Base-by-base conservation (phyloP, 495 filamentous ascomycete genomes). In the Penicillium arizonense region DNA sequence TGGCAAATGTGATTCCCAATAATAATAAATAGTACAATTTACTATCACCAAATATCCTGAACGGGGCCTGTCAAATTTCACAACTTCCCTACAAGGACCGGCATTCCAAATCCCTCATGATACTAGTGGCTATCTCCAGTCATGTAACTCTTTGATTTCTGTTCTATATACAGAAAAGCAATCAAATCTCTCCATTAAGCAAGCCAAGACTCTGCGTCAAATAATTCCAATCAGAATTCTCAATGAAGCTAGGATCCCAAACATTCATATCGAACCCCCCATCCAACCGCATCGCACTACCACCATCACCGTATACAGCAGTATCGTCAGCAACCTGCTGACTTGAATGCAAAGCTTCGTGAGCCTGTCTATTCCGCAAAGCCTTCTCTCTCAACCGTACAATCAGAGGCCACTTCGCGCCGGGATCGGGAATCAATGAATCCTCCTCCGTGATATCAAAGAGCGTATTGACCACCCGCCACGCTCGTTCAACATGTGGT, bases 371-470 rank as follows among this genome's bases (percentile, higher is more conserved):
- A 18, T 58, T 55, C n/a, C 41, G 21, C 34, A 52, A 30, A 21
- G 68, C 68, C 51, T 68, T 71, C 1, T 59, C 55, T 14, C 66
- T 47, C 16, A 71, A 23, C 46, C 58, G 57, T 3, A 30, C 39
- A 7, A 67, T 30, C 16, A 69, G 52, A 20, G 55, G 56, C 63
- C 61, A 69, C 38, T 62, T 66, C 1, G 52, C 47, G 3, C 57
- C 57, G 1, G 52, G 57, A 24, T 56, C 57, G 9, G 57, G 52
- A 48, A 47, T 44, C 0, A 44, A 52, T 4, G 57, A 52, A 26
- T 59, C 48, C 16, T 67, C 61, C 16, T 67, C 61, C 3, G 28
- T 55, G 14, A 60, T 18, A 9, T 58, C 56, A n/a, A 67, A 67
- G n/a, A 51, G 48, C 1, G 21, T 23, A n/a, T 64, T 50, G 0